Evolutionary conservation across 2,329 filamentous ascomycete genomes (phyloP), one percentile per base, ranked within the genome.

Genomic region (Aspergillus sp.): DNA sequence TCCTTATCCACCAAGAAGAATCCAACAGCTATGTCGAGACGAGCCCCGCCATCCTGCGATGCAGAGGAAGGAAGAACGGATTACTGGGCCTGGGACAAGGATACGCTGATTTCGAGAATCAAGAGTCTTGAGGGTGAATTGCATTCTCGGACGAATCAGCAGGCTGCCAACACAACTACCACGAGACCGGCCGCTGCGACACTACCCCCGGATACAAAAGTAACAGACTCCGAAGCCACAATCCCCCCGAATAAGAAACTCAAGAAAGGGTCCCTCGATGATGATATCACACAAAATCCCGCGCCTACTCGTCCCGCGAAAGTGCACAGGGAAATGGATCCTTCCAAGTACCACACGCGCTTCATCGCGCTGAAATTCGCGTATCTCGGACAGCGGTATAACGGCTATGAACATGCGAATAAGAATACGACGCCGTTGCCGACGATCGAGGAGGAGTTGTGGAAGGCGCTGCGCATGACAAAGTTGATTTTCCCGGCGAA

Each of bases 351-450:
- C 67, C 79, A 81, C 32, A 94, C 89, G 1, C 82, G 93, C 42
- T 82, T 85, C 51, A 86, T 98, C 53, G 93, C 91, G 6, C 74
- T 98, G 50, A 97, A 96, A 68, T 83, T 98, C 53, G 90, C 93
- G 35, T 98, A 98, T 66, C 73, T 97, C 32, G 93, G 93, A 42
- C 87, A 88, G 65, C 80, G 82, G 47, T 98, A 97, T 68, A 91
- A 93, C 68, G 93, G 93, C 1, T 94, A 90, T 66, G 93, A 98
- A 73, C 88, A 91, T 68, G 85, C 91, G 62, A 78, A 79, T 50
- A 82, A 82, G 56, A 85, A 86, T 51, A 72, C 67, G 1, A 85
- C 82, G 4, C 81, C 81, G 3, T 67, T 88, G 53, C 84, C 91
- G 4, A 90, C 90, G 0, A 86, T 98, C 53, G 93, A 98, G 68